Evolutionary conservation across 2,329 filamentous ascomycete genomes (phyloP).

Genomic region (Epichloe uncinata): DNA sequence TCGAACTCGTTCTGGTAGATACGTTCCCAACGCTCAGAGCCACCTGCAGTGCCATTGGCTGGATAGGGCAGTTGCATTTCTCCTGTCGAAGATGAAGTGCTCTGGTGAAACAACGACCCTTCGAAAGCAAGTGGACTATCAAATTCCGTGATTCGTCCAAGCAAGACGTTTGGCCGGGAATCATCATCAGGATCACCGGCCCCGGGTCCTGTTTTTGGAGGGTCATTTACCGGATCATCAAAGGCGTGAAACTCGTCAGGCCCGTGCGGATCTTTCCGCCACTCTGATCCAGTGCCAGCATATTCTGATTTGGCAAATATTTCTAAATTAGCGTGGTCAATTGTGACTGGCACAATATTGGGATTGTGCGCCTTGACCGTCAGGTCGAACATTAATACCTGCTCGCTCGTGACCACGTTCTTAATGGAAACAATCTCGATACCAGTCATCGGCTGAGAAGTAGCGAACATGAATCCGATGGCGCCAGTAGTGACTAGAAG

Average conservation of each 20-base stretch:
- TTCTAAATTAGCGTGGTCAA: slow-evolving; percentile 78
- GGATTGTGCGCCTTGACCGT: slow-evolving; percentile 82
- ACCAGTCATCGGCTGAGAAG: slow-evolving; percentile 71
- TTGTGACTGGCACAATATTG: slow-evolving; percentile 77
- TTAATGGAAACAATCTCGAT: slow-evolving; percentile 70
- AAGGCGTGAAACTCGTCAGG: slow-evolving; percentile 13
- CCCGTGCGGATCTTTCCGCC: slow-evolving; percentile 33
- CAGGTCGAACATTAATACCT: slow-evolving; percentile 90
- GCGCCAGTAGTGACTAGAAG: slow-evolving; percentile 72
- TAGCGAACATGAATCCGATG: slow-evolving; percentile 80
- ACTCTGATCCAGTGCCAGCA: slow-evolving; percentile 55
- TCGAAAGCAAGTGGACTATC: slow-evolving; percentile 84
- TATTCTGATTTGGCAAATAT: slow-evolving; percentile 91
- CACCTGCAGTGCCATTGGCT: slow-evolving; percentile 79
- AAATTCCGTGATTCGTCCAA: slow-evolving; percentile 79
- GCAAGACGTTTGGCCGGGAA: slow-evolving; percentile 61
- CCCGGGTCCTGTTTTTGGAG: slow-evolving; percentile 22
- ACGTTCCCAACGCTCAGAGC: slow-evolving; percentile 76
- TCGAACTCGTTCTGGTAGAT: slow-evolving; percentile 89
- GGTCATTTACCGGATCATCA: slow-evolving; percentile 24
- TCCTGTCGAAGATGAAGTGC: slow-evolving; percentile 59
- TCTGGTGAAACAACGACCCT: slow-evolving; percentile 71
- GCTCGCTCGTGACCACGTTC: slow-evolving; percentile 84
- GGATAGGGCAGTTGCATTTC: slow-evolving; percentile 72
- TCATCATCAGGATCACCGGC: slow-evolving; percentile 49